phyloP scores from a whole-genome alignment of 257 asterid species.

The Nicotiana attenuata region DNA sequence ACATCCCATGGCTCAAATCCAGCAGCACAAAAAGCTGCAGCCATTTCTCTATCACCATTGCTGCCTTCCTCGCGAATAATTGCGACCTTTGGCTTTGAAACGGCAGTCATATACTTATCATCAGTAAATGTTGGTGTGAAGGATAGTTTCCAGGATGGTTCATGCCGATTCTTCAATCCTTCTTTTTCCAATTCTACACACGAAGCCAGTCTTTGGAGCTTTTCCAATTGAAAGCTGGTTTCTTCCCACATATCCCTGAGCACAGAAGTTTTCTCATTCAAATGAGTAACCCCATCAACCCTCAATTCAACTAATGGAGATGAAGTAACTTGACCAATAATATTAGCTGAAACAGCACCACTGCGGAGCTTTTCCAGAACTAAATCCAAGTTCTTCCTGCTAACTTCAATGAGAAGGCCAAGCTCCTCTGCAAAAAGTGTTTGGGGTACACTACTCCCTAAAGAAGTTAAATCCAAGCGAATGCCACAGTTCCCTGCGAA shows the following conservation, averaged over 20 bases:
- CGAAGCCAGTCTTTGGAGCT: conserved; percentile 67
- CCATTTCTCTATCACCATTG: conserved; percentile 96
- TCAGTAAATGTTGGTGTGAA: conserved; percentile 59
- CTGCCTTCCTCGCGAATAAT: conserved; percentile 93
- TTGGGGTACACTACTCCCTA: conserved; percentile 29
- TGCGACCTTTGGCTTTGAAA: conserved; percentile 79
- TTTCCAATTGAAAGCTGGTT: conserved; percentile 78
- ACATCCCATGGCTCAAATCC: conserved; percentile 98
- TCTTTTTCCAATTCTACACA: conserved; percentile 77
- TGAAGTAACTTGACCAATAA: conserved; percentile 60
- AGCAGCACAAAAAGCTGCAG: conserved; percentile 84
- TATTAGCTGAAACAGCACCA: conserved; percentile 45
- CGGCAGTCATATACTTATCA: conserved; percentile 40
- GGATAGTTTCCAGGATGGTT: conserved; percentile 70
- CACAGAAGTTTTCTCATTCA: conserved; percentile 46
- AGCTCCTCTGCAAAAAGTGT: conserved; percentile 89
- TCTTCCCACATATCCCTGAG: conserved; percentile 94
- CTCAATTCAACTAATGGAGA: conserved; percentile 45
- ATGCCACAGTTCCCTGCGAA: conserved; percentile 90
- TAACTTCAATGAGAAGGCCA: conserved; percentile 70
- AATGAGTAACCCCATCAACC: conserved; percentile 49
- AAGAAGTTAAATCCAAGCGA: conserved; percentile 43
- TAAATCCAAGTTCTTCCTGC: conserved; percentile 35
- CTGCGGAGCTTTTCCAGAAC: conserved; percentile 41
- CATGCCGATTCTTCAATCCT: conserved; percentile 60